Evolutionary conservation across 2,329 filamentous ascomycete species (phyloP).

Genomic region (Penicillium verrucosum): DNA sequence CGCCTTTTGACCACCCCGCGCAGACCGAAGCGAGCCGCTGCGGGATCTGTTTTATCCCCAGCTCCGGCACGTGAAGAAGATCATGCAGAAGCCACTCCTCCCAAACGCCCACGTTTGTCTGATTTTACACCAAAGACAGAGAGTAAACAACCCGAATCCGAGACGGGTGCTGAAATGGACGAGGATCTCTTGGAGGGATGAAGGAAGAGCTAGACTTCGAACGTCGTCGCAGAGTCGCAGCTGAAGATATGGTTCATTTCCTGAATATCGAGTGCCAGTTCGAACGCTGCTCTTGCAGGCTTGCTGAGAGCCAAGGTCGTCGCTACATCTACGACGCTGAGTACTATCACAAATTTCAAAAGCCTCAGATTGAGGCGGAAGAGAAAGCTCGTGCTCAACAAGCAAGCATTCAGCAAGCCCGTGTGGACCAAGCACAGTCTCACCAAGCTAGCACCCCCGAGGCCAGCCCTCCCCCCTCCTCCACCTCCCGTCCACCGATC

Average conservation of each 20-base stretch:
- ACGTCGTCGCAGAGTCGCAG: slow-evolving; percentile 48
- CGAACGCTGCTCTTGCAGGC: slow-evolving; percentile 46
- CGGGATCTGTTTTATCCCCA: slow-evolving; percentile 26
- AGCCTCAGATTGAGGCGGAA: slow-evolving; percentile 18
- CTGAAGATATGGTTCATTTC: slow-evolving; percentile 56
- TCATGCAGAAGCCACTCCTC: slow-evolving; percentile 29
- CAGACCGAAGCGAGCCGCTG: slow-evolving; percentile 34
- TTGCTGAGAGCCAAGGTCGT: slow-evolving; percentile 42
- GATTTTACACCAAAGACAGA: slow-evolving; percentile 23
- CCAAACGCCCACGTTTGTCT: slow-evolving; percentile 34
- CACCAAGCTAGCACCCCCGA: background rate
- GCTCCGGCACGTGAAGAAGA: slow-evolving; percentile 10
- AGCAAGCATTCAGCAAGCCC: background rate
- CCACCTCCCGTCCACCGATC: background rate
- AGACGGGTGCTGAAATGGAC: slow-evolving; percentile 30
- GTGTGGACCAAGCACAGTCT: background rate
- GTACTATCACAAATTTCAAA: slow-evolving; percentile 26
- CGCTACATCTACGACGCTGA: slow-evolving; percentile 41
- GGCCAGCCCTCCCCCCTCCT: slow-evolving; percentile 5
- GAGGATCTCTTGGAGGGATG: slow-evolving; percentile 44
- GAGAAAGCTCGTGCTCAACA: slow-evolving; percentile 8
- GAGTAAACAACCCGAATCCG: slow-evolving; percentile 27
- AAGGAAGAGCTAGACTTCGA: slow-evolving; percentile 53
- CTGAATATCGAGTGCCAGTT: slow-evolving; percentile 51
- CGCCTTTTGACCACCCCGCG: slow-evolving; percentile 32